Conservation (phyloP, 805 yeast genomes). For the Gaillardinia entomophila region DNA sequence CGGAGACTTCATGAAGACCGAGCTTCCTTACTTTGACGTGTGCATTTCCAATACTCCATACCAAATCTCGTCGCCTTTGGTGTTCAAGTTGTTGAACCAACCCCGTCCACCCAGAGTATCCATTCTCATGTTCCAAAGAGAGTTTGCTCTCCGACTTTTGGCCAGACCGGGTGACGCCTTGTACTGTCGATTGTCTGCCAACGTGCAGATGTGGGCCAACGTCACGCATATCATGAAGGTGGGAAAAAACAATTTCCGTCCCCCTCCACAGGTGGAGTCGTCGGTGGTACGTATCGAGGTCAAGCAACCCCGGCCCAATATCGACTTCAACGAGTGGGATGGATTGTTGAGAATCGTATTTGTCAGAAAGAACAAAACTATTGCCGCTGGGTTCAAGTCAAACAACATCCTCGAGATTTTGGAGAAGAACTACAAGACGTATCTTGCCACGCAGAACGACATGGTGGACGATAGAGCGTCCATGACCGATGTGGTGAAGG, state of each 20-base stretch:
- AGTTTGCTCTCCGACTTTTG: slow-evolving; percentile 85
- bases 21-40: slow-evolving; percentile 88
- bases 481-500: slow-evolving; percentile 48
- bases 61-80: slow-evolving; percentile 94
- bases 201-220: slow-evolving; percentile 99
- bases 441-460: slow-evolving; percentile 47
- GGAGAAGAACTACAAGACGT: slow-evolving; percentile 84
- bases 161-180: slow-evolving; percentile 96
- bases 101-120: slow-evolving; percentile 94
- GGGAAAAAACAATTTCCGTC: slow-evolving; percentile 92
- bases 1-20: slow-evolving; percentile 96
- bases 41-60: slow-evolving; percentile 97
- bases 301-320: slow-evolving; percentile 87
- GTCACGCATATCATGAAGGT: slow-evolving; percentile 98
- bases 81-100: slow-evolving; percentile 83
- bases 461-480: slow-evolving; percentile 36
- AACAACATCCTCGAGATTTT: slow-evolving; percentile 71
- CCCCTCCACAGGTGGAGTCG: slow-evolving; percentile 98
- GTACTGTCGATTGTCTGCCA: slow-evolving; percentile 90
- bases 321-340: slow-evolving; percentile 95
- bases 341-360: slow-evolving; percentile 88
- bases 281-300: slow-evolving; percentile 92
- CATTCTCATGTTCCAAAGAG: slow-evolving; percentile 95
- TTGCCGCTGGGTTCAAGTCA: slow-evolving; percentile 88
- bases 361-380: slow-evolving; percentile 88